Evolutionary conservation across 495 filamentous ascomycete species (phyloP), one percentile per base, ranked within the genome.

Genomic region (Entonaema liquescens): DNA sequence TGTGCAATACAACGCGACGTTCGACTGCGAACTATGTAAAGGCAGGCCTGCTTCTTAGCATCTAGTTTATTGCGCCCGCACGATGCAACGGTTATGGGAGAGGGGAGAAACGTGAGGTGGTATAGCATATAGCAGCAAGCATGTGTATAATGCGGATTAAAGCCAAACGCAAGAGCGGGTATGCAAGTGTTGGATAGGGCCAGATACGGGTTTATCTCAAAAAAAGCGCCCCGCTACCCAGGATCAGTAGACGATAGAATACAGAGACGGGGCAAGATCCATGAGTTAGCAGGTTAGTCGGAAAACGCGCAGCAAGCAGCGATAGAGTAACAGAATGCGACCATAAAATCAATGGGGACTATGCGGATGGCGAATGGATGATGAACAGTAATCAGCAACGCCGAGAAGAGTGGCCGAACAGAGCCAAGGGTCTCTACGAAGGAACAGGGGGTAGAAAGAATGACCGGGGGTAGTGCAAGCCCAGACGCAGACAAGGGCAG

Each of bases 81-180:
- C 31, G 29, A 65, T 68, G 60, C 60, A 72, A 61, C 50, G 42
- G 56, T 58, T 19, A 50, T 68, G 38, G 33, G 52, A 56, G 33
- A 50, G 50, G 25, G n/a, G n/a, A 56, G 53, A 56, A 35, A 19
- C 5, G 26, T 12, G 53, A 56, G 53, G 53, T 35, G 12, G 53
- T 56, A 56, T 56, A 56, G 29, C 53, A 47, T 47, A 47, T 33
- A 33, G 31, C 31, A 47, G 42, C 31, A 33, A 35, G 36, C 36
- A 59, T 59, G 56, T 59, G 67, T 70, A 67, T 70, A 70, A 73
- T 73, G 65, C 61, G 66, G 62, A 65, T 65, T 73, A 63, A 56
- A 73, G 35, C 59, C 66, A 66, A 73, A 73, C 71, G 71, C 71
- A 73, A 67, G 71, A 69, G 71, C 71, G 71, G 71, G 71, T 73